phyloP scores from a whole-genome alignment of 2,329 filamentous ascomycete species.

The Dactylellina sp. region DNA sequence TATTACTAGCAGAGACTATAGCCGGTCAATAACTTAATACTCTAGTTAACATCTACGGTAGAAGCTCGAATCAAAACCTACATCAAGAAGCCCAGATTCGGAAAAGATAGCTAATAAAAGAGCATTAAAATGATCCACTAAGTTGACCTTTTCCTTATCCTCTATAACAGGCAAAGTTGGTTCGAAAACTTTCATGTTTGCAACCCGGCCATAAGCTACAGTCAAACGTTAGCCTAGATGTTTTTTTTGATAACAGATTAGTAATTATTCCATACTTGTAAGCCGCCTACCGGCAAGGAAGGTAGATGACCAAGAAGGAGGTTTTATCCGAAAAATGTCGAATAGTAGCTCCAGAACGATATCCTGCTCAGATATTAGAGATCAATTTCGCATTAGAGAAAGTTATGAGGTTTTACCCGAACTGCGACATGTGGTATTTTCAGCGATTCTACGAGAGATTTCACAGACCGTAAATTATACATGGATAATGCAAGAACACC shows the following conservation, averaged over 20 bases:
- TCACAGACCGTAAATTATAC: constrained; percentile 85
- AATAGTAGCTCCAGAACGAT: constrained; percentile 90
- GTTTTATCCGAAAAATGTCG: constrained; percentile 85
- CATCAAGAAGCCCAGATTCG: constrained; percentile 77
- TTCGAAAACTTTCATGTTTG: constrained; percentile 76
- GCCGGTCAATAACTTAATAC: neutral
- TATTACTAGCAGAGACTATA: constrained; percentile 53
- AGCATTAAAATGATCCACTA: constrained; percentile 94
- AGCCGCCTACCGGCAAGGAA: constrained; percentile 91
- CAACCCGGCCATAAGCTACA: constrained; percentile 84
- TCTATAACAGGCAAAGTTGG: constrained; percentile 71
- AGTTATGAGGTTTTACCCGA: constrained; percentile 54
- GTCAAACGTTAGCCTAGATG: neutral
- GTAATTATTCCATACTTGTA: constrained; percentile 69
- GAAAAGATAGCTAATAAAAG: constrained; percentile 87
- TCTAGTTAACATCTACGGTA: neutral
- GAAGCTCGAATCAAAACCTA: constrained; percentile 58
- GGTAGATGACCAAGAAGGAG: constrained; percentile 92
- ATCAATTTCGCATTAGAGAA: neutral
- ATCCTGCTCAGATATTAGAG: constrained; percentile 72
- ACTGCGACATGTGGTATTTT: constrained; percentile 62
- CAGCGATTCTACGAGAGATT: constrained; percentile 78
- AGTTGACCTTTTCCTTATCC: constrained; percentile 78
- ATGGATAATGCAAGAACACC: constrained; percentile 85
- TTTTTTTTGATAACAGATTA: neutral